These are phyloP conservation scores for Phyllosticta citribraziliensis DNA, from an alignment of 2,329 filamentous ascomycete genomes.

Conservation along the genomic window DNA sequence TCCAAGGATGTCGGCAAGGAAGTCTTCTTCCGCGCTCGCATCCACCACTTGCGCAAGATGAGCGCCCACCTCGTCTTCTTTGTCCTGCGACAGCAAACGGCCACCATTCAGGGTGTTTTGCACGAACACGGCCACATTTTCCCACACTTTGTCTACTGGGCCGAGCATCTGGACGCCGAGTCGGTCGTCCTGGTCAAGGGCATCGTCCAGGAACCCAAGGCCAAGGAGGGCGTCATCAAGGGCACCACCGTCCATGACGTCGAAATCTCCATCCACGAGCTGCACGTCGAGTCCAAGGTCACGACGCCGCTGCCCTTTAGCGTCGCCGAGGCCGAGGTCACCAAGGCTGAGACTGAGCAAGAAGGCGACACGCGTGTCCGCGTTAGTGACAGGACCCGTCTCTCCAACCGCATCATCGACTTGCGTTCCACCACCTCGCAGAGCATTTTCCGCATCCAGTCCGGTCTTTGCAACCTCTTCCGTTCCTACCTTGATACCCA, in stretches of 20 bases:
- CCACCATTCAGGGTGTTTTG: constrained; percentile 77
- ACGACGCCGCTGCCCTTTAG: constrained; percentile 58
- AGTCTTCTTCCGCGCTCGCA: constrained; percentile 58
- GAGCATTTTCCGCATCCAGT: constrained; percentile 78
- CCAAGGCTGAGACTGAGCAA: constrained; percentile 41
- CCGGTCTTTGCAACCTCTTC: constrained; percentile 71
- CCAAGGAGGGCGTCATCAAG: constrained; percentile 55
- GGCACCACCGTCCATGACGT: constrained; percentile 66
- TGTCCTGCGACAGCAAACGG: constrained; percentile 73
- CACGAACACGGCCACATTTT: constrained; percentile 53
- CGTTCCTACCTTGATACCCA: constrained; percentile 62
- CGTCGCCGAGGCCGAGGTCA: constrained; percentile 60
- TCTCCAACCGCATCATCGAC: constrained; percentile 72
- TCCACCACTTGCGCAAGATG: constrained; percentile 72
- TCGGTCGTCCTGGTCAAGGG: constrained; percentile 70
- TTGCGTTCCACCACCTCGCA: constrained; percentile 79
- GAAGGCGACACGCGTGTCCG: constrained; percentile 50
- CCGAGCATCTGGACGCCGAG: constrained; percentile 70
- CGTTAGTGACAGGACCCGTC: constrained; percentile 62
- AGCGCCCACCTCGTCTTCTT: constrained; percentile 77
- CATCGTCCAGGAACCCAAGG: constrained; percentile 60
- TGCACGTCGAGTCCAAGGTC: constrained; percentile 53
- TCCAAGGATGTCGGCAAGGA: constrained; percentile 46
- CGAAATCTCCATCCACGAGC: constrained; percentile 60
- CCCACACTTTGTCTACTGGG: constrained; percentile 74